A percentile compares a stretch with the other conserved stretches of the same genome.
phyloP scores from a whole-genome alignment of 1,139 yeast species.

The Nematodospora anomalae region DNA sequence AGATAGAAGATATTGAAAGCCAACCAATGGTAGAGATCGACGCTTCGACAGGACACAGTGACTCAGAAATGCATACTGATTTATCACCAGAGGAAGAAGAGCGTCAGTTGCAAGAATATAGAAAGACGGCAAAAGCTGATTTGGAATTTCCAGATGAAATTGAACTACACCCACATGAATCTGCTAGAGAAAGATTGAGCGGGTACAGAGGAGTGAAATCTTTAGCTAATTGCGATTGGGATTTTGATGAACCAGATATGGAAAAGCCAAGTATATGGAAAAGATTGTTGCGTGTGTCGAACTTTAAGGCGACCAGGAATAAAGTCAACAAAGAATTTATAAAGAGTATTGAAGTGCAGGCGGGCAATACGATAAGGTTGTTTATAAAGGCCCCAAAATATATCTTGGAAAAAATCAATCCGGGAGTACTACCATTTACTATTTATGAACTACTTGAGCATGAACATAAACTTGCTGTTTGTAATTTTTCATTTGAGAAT shows the following conservation, averaged over 20 bases:
- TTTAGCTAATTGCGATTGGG: constrained; percentile 82
- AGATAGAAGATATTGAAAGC: constrained; percentile 24
- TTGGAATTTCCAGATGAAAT: constrained; percentile 94
- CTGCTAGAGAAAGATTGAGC: constrained; percentile 70
- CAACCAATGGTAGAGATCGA: constrained; percentile 28
- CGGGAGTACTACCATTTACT: constrained; percentile 50
- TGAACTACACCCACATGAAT: constrained; percentile 73
- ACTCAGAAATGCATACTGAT: constrained; percentile 67
- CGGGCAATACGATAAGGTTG: constrained; percentile 67
- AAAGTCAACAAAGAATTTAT: constrained; percentile 63
- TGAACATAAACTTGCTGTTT: constrained; percentile 83
- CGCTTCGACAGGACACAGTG: constrained; percentile 43
- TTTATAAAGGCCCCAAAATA: constrained; percentile 61
- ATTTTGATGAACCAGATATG: constrained; percentile 76
- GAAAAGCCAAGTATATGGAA: constrained; percentile 79
- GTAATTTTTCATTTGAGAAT: constrained; percentile 77
- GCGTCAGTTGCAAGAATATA: constrained; percentile 67
- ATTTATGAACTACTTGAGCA: constrained; percentile 76
- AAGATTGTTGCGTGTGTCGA: constrained; percentile 69
- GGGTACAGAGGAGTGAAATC: constrained; percentile 88
- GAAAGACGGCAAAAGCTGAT: constrained; percentile 80
- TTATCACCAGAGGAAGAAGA: constrained; percentile 81
- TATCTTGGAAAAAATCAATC: constrained; percentile 44
- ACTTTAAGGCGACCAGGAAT: constrained; percentile 76
- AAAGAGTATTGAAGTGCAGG: constrained; percentile 56